Evolutionary conservation across 176 grass and related monocot species (phyloP).

Genomic region (Leersia perrieri): DNA sequence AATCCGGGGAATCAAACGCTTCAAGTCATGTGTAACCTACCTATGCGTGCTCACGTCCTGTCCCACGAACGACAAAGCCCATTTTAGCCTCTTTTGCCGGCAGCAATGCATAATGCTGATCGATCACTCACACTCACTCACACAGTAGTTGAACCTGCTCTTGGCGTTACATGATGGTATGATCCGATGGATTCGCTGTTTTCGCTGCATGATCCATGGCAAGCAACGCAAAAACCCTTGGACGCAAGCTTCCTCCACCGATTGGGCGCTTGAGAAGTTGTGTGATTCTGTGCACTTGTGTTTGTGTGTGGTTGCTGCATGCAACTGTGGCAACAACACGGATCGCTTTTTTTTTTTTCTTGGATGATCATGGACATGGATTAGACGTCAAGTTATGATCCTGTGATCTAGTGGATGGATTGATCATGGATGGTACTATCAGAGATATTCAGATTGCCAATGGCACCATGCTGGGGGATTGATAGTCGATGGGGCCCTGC

Average conservation of each 20-base stretch:
- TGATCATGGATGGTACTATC: not conserved
- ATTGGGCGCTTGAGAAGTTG: slow-evolving; percentile 18
- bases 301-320: not conserved
- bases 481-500: not conserved
- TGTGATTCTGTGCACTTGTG: slow-evolving; percentile 2
- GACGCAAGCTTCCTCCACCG: not conserved
- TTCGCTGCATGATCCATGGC: slow-evolving; percentile 30
- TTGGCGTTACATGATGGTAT: no score
- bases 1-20: slow-evolving; percentile 19
- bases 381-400: not conserved
- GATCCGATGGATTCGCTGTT: not conserved
- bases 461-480: not conserved
- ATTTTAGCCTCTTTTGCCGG: not conserved
- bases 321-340: not conserved
- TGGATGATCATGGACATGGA: not conserved
- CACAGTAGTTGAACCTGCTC: no score
- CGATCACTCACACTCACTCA: no score
- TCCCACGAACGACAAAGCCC: not conserved
- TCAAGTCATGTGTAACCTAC: slow-evolving; percentile 10
- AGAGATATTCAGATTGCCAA: not conserved
- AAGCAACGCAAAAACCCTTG: slow-evolving; percentile 16
- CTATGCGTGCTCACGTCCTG: not conserved
- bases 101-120: no score
- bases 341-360: no score
- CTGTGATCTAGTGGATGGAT: not conserved